Percentiles rank a stretch among this genome's conserved stretches.
These are phyloP conservation scores for Euphorbia tirucalli DNA, from an alignment of 345 rosid species.

Conservation along the genomic window DNA sequence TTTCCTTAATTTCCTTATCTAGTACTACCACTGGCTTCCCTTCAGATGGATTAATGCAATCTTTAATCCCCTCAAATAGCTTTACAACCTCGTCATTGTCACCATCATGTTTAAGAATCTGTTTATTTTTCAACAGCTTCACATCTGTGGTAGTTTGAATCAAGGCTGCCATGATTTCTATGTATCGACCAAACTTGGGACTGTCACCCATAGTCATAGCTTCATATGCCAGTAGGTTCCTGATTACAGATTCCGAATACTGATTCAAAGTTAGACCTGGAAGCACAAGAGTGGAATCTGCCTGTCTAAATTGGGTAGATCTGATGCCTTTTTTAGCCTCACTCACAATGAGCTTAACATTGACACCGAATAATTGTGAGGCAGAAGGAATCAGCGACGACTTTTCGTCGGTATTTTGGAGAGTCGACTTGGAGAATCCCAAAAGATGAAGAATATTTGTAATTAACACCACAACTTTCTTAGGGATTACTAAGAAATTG, in stretches of 20 bases:
- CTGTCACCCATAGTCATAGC: not conserved
- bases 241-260: not conserved
- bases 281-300: not conserved
- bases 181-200: not conserved
- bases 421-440: not conserved
- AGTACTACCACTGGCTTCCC: not conserved
- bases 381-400: not conserved
- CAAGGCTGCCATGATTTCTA: not conserved
- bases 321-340: not conserved
- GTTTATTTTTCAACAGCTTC: not conserved
- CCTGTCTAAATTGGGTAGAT: not conserved
- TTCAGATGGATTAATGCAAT: not conserved
- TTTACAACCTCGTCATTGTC: not conserved
- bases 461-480: not conserved
- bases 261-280: not conserved
- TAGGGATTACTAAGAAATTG: not conserved
- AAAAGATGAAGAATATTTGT: not conserved
- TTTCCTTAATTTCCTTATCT: not conserved
- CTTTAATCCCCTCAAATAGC: not conserved
- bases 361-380: not conserved
- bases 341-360: not conserved
- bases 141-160: slow-evolving; percentile 2
- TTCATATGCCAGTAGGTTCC: slow-evolving; percentile 8
- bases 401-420: not conserved
- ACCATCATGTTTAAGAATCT: not conserved